Conservation (phyloP, 192 early-diverging fungal genomes). For the Coemansia reversa region DNA sequence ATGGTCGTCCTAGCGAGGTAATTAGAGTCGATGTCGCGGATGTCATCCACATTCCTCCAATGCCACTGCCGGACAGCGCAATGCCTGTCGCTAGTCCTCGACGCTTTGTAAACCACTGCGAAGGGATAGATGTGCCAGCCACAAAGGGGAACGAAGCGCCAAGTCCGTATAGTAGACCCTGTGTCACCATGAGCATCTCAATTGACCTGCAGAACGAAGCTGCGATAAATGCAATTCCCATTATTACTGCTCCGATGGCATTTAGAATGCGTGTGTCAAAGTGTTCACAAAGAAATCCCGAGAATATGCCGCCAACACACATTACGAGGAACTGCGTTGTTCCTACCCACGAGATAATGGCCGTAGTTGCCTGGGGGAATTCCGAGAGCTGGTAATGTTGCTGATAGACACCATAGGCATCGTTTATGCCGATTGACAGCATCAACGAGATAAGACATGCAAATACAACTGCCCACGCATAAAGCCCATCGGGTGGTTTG, state of each 20-base stretch:
- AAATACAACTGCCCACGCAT: conserved; percentile 49
- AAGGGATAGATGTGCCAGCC: conserved; percentile 47
- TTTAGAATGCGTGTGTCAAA: conserved; percentile 52
- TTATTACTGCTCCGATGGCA: conserved; percentile 39
- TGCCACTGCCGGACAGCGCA: conserved; percentile 54
- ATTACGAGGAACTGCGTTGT: conserved; percentile 49
- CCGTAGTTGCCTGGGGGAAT: conserved; percentile 39
- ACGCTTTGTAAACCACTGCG: conserved; percentile 54
- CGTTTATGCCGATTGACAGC: conserved; percentile 55
- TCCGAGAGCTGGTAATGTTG: conserved; percentile 51
- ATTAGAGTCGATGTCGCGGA: conserved; percentile 51
- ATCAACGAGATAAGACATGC: conserved; percentile 50
- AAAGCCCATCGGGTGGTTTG: conserved; percentile 40
- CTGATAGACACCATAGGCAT: conserved; percentile 55
- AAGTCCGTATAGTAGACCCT: conserved; percentile 53
- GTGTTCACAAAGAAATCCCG: conserved; percentile 53
- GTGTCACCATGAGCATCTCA: conserved; percentile 48
- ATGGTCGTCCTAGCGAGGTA: conserved; percentile 48
- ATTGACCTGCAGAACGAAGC: conserved; percentile 49
- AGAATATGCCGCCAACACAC: conserved; percentile 39
- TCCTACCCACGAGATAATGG: conserved; percentile 53
- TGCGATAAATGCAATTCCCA: conserved; percentile 42
- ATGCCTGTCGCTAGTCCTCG: conserved; percentile 58
- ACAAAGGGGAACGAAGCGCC: conserved; percentile 56
- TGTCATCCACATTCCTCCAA: conserved; percentile 58